phyloP scores from a whole-genome alignment of 2,329 filamentous ascomycete species.

The Hypomyces rosellus region DNA sequence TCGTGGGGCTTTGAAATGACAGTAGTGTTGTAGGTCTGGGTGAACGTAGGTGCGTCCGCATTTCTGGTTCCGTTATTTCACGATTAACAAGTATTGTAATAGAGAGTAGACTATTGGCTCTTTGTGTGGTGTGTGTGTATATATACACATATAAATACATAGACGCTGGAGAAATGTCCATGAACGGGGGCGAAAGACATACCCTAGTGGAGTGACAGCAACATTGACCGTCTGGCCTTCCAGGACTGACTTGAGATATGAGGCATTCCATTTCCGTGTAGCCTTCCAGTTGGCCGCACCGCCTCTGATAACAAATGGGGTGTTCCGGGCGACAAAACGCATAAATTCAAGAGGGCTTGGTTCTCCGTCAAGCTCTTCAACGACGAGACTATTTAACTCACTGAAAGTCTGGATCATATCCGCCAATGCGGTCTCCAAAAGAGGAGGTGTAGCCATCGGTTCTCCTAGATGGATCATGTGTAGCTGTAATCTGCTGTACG shows the following conservation, averaged over 20 bases:
- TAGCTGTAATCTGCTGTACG: no score
- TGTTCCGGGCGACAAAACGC: slow-evolving; percentile 67
- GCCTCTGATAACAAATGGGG: slow-evolving; percentile 64
- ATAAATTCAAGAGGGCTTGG: slow-evolving; percentile 76
- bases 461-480: no score
- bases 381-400: slow-evolving; percentile 57
- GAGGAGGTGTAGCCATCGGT: neutral
- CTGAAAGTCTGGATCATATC: slow-evolving; percentile 63
- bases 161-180: neutral
- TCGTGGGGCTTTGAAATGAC: slow-evolving; percentile 70
- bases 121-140: no score
- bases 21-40: slow-evolving; percentile 18
- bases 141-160: no score
- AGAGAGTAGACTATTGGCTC: no score
- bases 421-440: slow-evolving; percentile 18
- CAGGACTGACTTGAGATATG: slow-evolving; percentile 52
- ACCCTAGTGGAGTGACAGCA: slow-evolving; percentile 69
- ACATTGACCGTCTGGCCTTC: slow-evolving; percentile 59
- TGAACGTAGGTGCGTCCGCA: slow-evolving; percentile 30
- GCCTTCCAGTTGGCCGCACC: slow-evolving; percentile 60
- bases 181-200: slow-evolving; percentile 19
- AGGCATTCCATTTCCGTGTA: slow-evolving; percentile 53
- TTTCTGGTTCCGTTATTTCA: slow-evolving; percentile 23
- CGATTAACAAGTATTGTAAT: neutral
- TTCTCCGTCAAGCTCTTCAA: slow-evolving; percentile 57